These are phyloP conservation scores for Solanum dulcamara DNA, from an alignment of 257 asterid genomes.

Conservation along the genomic window DNA sequence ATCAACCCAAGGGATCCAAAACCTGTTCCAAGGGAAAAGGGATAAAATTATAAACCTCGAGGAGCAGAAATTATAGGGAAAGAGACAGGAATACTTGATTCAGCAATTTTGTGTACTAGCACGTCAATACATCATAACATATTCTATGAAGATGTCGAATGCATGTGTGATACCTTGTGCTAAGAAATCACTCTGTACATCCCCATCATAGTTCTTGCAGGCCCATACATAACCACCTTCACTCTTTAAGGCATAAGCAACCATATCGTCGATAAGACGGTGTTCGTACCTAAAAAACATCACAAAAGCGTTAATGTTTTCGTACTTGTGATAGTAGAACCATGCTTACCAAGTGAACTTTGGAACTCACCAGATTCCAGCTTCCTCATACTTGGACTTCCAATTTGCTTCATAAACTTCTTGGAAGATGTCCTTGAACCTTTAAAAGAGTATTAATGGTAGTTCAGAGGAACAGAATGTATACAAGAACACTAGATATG, in stretches of 20 bases:
- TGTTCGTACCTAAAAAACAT: conserved; percentile 71
- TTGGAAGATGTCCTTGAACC: conserved; percentile 98
- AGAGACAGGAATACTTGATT: not conserved
- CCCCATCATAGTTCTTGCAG: conserved; percentile 98
- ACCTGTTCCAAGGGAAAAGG: conserved; percentile 32
- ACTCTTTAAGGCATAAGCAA: conserved; percentile 96
- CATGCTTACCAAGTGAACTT: not conserved
- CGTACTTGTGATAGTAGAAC: not conserved
- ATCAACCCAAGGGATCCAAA: conserved; percentile 99
- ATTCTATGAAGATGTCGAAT: not conserved
- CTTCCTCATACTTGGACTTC: conserved; percentile 88
- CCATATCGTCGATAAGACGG: conserved; percentile 99
- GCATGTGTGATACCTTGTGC: conserved; percentile 61
- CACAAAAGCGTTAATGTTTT: not conserved
- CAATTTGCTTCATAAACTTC: conserved; percentile 83
- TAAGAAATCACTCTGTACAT: conserved; percentile 97
- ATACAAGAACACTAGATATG: not conserved
- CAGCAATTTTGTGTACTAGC: not conserved
- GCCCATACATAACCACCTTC: conserved; percentile 99
- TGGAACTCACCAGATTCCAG: conserved; percentile 78
- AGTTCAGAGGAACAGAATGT: not conserved
- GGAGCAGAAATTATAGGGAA: not conserved
- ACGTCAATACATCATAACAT: not conserved
- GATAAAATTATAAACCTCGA: not conserved
- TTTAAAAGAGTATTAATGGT: conserved; percentile 10